Evolutionary conservation across 257 asterid genomes (phyloP).

Genomic region (Nicotiana sylvestris): DNA sequence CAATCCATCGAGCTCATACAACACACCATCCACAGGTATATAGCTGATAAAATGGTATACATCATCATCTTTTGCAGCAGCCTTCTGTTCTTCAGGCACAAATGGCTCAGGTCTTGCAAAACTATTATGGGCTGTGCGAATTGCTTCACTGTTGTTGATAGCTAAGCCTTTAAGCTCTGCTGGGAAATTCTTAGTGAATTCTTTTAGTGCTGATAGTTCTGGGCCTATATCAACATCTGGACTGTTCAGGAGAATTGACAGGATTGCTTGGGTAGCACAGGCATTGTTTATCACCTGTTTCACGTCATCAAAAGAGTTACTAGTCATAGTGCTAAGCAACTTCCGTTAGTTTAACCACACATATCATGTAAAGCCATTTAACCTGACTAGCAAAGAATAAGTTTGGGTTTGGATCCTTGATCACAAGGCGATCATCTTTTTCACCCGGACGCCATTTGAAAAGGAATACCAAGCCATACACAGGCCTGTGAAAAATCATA

Average conservation of each 20-base stretch:
- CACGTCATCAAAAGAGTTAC: background rate
- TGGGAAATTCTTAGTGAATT: constrained; percentile 86
- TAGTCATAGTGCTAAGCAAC: background rate
- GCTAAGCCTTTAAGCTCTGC: constrained; percentile 93
- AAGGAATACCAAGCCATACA: constrained; percentile 90
- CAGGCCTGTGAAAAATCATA: constrained; percentile 50
- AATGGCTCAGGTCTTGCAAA: constrained; percentile 97
- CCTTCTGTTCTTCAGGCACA: constrained; percentile 82
- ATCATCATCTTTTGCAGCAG: constrained; percentile 87
- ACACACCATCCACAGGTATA: constrained; percentile 82
- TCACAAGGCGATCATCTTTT: constrained; percentile 81
- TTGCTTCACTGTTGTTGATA: constrained; percentile 90
- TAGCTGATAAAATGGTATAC: constrained; percentile 96
- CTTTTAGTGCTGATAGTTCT: constrained; percentile 72
- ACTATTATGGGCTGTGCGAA: constrained; percentile 93
- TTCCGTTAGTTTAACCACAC: background rate
- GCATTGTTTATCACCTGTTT: constrained; percentile 90
- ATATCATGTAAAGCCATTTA: constrained; percentile 15
- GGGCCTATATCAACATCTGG: constrained; percentile 87
- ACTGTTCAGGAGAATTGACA: constrained; percentile 81
- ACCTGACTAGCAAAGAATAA: constrained; percentile 98
- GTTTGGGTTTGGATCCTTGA: constrained; percentile 90
- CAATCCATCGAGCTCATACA: constrained; percentile 95
- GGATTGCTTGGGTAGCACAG: constrained; percentile 98
- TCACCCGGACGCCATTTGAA: constrained; percentile 99